phyloP scores from a whole-genome alignment of 192 early-diverging fungal genomes.

The Funneliformis geosporum region DNA sequence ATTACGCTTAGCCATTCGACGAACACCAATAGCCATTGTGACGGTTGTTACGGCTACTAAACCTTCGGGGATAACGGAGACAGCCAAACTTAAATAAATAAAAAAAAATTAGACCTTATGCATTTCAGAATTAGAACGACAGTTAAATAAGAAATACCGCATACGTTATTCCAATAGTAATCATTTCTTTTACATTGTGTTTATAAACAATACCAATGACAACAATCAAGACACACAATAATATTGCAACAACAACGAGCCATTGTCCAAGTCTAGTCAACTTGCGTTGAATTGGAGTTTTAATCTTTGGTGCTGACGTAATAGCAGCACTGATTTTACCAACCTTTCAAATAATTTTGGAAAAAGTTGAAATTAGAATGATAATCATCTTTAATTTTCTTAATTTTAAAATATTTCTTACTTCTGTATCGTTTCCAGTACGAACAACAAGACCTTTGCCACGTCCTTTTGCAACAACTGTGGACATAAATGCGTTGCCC shows the following conservation, averaged over 20 bases:
- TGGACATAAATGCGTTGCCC: conserved; percentile 97
- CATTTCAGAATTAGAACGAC: neutral
- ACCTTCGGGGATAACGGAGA: conserved; percentile 98
- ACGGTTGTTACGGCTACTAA: conserved; percentile 96
- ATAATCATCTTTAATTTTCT: neutral
- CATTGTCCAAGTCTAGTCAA: conserved; percentile 78
- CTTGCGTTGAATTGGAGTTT: conserved; percentile 73
- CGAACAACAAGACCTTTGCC: conserved; percentile 92
- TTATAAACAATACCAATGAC: conserved; percentile 78
- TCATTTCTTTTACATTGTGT: conserved; percentile 65
- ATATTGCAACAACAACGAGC: conserved; percentile 81
- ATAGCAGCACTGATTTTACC: conserved; percentile 93
- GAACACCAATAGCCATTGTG: conserved; percentile 96
- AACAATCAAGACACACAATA: conserved; percentile 82
- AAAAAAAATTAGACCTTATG: neutral
- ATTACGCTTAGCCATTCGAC: conserved; percentile 84
- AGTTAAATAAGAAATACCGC: conserved; percentile 1
- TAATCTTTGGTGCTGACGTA: conserved; percentile 53
- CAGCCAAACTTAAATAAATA: conserved; percentile 71
- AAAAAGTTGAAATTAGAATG: neutral
- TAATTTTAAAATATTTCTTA: conserved; percentile 13
- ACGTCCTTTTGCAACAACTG: conserved; percentile 85
- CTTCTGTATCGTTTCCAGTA: conserved; percentile 82
- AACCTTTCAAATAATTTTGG: conserved; percentile 51
- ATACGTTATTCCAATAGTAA: conserved; percentile 82